Evolutionary conservation across 2,329 filamentous ascomycete genomes (phyloP).

Genomic region (Penicillium sumatraense): DNA sequence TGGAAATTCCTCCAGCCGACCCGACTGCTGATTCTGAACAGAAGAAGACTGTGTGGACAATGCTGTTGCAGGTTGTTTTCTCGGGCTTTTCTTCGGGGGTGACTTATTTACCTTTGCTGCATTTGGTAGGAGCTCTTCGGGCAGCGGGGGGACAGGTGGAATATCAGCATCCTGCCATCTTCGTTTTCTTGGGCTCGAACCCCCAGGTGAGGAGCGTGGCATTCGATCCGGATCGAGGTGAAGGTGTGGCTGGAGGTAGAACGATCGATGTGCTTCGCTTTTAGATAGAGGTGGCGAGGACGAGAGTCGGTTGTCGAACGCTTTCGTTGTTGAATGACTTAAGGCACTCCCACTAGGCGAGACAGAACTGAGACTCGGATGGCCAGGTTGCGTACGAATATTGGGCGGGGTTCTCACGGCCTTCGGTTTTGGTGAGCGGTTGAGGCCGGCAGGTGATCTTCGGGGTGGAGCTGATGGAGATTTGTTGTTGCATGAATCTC

Average conservation of each 20-base stretch:
- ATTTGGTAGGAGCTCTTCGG: slow-evolving; percentile 36
- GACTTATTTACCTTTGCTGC: slow-evolving; percentile 34
- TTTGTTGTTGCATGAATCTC: slow-evolving; percentile 20
- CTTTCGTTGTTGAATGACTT: background rate
- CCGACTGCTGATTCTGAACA: slow-evolving; percentile 7
- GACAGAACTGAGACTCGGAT: slow-evolving; percentile 25
- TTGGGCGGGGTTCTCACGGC: slow-evolving; percentile 19
- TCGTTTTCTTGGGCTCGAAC: slow-evolving; percentile 20
- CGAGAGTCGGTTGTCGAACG: slow-evolving; percentile 14
- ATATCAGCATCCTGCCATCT: slow-evolving; percentile 36
- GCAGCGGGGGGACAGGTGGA: slow-evolving; percentile 47
- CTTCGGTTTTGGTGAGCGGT: slow-evolving; percentile 28
- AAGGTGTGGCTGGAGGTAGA: slow-evolving; percentile 28
- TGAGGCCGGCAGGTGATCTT: slow-evolving; percentile 21
- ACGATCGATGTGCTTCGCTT: slow-evolving; percentile 14
- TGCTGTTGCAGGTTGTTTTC: slow-evolving; percentile 1
- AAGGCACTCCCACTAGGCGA: slow-evolving; percentile 6
- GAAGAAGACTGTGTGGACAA: slow-evolving; percentile 10
- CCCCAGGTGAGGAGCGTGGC: slow-evolving; percentile 20
- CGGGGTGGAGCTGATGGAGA: slow-evolving; percentile 23
- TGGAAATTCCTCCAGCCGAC: slow-evolving; percentile 36
- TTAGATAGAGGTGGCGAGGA: slow-evolving; percentile 12
- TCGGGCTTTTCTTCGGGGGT: slow-evolving; percentile 21
- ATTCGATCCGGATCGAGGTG: slow-evolving; percentile 27
- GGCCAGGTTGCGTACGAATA: slow-evolving; percentile 30